phyloP scores from a whole-genome alignment of 345 rosid species.

The Fremontodendron californicum region DNA sequence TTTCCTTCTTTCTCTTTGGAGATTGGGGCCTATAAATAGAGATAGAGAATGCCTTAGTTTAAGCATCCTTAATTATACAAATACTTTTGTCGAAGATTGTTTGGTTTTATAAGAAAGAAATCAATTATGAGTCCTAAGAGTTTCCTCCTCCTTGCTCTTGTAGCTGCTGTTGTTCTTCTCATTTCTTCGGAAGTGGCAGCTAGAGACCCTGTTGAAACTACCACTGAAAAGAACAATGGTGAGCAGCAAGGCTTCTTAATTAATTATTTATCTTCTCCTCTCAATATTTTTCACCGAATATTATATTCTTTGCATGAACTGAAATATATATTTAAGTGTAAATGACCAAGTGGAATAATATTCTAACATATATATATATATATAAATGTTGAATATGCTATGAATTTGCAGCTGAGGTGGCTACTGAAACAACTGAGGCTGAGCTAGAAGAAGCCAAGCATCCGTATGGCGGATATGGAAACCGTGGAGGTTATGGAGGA shows the following conservation, averaged over 20 bases:
- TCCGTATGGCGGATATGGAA: background rate
- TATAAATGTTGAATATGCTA: background rate
- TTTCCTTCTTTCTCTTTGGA: too few relatives aligned
- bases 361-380: too few relatives aligned
- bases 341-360: background rate
- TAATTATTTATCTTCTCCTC: background rate
- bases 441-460: too few relatives aligned
- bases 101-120: background rate
- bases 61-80: background rate
- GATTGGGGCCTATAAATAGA: background rate
- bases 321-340: background rate
- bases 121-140: conserved; percentile 19
- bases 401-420: conserved; percentile 10
- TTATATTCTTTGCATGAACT: too few relatives aligned
- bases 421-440: background rate
- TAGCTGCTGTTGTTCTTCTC: conserved; percentile 21
- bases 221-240: conserved; percentile 15
- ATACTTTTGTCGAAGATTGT: background rate
- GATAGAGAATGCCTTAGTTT: background rate
- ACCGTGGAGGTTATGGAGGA: background rate
- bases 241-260: background rate
- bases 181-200: conserved; percentile 25
- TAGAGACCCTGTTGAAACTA: conserved; percentile 23
- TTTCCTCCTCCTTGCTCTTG: conserved; percentile 16
- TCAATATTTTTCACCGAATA: too few relatives aligned